Conservation (phyloP, 768 basidiomycete species). For the Baorangia bicolor region DNA sequence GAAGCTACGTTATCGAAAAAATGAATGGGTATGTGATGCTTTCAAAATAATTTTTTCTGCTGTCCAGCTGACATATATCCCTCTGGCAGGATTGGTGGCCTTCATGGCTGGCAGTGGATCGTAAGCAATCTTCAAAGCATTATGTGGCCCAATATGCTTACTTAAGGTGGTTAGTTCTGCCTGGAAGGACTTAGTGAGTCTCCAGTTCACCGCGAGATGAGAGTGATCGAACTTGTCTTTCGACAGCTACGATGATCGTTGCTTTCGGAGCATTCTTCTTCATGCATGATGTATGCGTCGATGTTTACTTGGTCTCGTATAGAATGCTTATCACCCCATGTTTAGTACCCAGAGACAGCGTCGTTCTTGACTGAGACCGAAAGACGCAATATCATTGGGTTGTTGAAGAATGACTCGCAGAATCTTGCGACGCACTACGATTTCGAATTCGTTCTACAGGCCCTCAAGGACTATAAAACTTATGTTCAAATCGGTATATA, state of each 20-base stretch:
- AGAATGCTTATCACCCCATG: neutral
- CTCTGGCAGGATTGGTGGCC: slow-evolving; percentile 22
- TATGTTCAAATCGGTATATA: slow-evolving; percentile 36
- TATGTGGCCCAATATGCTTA: slow-evolving; percentile 7
- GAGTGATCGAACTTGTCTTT: neutral
- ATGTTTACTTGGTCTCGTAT: neutral
- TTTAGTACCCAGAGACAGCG: slow-evolving; percentile 54
- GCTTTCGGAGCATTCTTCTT: slow-evolving; percentile 41
- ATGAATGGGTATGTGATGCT: slow-evolving; percentile 33
- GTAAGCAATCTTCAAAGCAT: slow-evolving; percentile 20
- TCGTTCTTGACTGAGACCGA: slow-evolving; percentile 48
- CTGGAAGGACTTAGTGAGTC: slow-evolving; percentile 27
- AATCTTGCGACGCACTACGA: no score
- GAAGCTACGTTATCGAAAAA: slow-evolving; percentile 36
- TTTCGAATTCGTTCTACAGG: no score
- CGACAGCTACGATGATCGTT: slow-evolving; percentile 20
- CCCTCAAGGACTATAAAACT: slow-evolving; percentile 45
- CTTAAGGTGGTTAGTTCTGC: slow-evolving; percentile 24
- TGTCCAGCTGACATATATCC: neutral
- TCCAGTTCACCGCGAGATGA: neutral
- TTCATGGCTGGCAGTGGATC: slow-evolving; percentile 40
- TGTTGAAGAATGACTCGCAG: no score
- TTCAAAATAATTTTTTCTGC: slow-evolving; percentile 4
- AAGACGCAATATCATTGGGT: slow-evolving; percentile 35
- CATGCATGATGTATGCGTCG: slow-evolving; percentile 48